phyloP scores from a whole-genome alignment of 1,284 basidiomycete species.

The Ceratobasidium theobromae region DNA sequence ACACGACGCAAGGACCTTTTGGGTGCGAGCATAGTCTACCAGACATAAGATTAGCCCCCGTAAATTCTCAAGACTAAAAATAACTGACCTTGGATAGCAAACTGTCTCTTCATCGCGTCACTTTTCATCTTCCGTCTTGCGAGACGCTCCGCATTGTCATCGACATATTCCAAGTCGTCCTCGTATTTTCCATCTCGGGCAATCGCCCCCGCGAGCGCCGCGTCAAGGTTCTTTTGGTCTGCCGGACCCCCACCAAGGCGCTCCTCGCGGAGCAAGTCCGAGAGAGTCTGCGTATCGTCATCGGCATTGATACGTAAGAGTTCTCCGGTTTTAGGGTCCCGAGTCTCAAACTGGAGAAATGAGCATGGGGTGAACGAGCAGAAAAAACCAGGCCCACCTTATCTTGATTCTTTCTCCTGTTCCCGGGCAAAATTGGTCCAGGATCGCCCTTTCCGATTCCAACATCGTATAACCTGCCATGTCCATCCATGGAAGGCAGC shows the following conservation, averaged over 20 bases:
- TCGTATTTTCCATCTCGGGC: constrained; percentile 84
- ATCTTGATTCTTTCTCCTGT: constrained; percentile 68
- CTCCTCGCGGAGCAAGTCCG: constrained; percentile 93
- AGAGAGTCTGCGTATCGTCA: constrained; percentile 82
- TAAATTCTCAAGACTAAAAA: constrained; percentile 11
- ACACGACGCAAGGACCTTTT: constrained; percentile 85
- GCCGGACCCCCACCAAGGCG: constrained; percentile 82
- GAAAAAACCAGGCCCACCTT: constrained; percentile 53
- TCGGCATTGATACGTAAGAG: constrained; percentile 74
- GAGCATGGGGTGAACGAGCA: neutral
- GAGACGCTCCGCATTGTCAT: constrained; percentile 92
- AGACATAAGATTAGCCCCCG: constrained; percentile 1
- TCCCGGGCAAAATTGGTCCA: constrained; percentile 55
- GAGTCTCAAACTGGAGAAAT: constrained; percentile 69
- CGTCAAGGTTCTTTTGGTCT: constrained; percentile 90
- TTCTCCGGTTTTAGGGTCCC: constrained; percentile 85
- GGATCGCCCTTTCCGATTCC: constrained; percentile 62
- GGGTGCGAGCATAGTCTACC: constrained; percentile 90
- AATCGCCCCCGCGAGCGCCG: constrained; percentile 85
- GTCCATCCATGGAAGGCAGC: constrained; percentile 85
- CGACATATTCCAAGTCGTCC: constrained; percentile 91
- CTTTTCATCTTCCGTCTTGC: constrained; percentile 92
- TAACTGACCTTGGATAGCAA: constrained; percentile 85
- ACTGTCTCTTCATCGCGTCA: constrained; percentile 94
- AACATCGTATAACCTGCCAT: constrained; percentile 88